These are phyloP conservation scores for Pterulicium gracile DNA, from an alignment of 1,284 basidiomycete species.

Conservation along the genomic window DNA sequence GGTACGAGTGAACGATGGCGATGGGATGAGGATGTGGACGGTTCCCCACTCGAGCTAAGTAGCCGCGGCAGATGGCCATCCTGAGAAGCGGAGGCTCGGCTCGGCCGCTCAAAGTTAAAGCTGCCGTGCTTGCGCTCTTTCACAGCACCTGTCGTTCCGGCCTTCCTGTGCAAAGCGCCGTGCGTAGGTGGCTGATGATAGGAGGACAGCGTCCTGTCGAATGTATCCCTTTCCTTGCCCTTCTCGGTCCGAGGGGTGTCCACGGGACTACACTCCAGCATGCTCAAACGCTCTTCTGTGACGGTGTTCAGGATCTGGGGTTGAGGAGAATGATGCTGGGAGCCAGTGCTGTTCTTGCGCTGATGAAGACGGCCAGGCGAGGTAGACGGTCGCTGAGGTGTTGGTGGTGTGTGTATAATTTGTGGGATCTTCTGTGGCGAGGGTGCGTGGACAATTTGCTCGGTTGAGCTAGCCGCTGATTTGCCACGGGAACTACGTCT, in stretches of 20 bases:
- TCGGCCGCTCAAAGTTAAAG: constrained; percentile 64
- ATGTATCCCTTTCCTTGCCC: constrained; percentile 11
- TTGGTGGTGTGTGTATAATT: constrained; percentile 34
- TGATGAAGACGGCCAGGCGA: background rate
- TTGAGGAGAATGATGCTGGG: constrained; percentile 5
- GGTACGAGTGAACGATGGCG: constrained; percentile 2
- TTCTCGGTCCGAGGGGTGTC: constrained; percentile 12
- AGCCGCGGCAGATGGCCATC: constrained; percentile 14
- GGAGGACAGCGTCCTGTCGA: constrained; percentile 12
- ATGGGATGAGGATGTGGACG: background rate
- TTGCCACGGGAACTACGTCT: constrained; percentile 5
- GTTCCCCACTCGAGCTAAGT: constrained; percentile 17
- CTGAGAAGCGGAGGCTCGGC: constrained; percentile 18
- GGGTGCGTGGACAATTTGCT: constrained; percentile 15
- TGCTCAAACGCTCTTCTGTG: background rate
- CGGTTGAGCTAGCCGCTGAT: constrained; percentile 8
- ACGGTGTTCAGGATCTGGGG: constrained; percentile 6
- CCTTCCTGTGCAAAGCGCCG: constrained; percentile 16
- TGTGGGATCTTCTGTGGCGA: no score
- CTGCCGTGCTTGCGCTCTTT: constrained; percentile 41
- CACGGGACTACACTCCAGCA: constrained; percentile 7
- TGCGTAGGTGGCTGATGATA: constrained; percentile 7
- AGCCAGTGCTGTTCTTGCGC: background rate
- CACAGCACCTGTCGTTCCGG: constrained; percentile 23
- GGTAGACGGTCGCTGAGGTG: constrained; percentile 22